phyloP scores from a whole-genome alignment of 345 rosid species.

The Eucalyptus cloeziana region DNA sequence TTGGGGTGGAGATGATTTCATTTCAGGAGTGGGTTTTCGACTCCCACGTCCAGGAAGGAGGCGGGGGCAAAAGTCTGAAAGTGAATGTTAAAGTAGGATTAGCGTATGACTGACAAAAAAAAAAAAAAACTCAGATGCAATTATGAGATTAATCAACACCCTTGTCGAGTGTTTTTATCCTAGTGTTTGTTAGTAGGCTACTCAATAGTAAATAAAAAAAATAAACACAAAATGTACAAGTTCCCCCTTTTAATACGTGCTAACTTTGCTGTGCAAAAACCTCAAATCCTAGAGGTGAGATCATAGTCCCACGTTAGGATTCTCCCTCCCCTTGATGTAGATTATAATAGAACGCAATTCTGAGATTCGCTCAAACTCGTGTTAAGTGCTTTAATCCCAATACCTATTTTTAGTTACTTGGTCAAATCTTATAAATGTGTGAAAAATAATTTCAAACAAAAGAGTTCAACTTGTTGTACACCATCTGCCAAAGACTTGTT shows the following conservation, averaged over 20 bases:
- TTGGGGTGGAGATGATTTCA: no score
- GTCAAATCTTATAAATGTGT: not conserved
- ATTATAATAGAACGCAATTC: rapidly evolving
- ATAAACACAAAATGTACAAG: not conserved
- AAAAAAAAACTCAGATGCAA: no score
- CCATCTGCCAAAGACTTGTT: not conserved
- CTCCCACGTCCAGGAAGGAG: no score
- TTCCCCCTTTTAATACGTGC: not conserved
- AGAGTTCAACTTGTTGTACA: not conserved
- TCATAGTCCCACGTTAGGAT: not conserved
- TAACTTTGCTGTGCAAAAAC: not conserved
- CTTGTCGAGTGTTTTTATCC: not conserved
- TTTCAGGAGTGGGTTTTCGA: no score
- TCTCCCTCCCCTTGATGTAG: not conserved
- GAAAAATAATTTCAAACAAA: not conserved
- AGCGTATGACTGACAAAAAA: no score
- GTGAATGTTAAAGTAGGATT: no score
- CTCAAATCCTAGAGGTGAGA: not conserved
- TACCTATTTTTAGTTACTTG: not conserved
- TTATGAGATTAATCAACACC: not conserved
- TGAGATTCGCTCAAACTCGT: not conserved
- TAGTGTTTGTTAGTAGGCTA: not conserved
- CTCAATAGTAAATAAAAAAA: not conserved
- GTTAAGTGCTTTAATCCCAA: not conserved
- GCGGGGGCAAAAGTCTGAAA: no score